Base-by-base conservation (phyloP, 176 grass and related monocot genomes). In the Melocanna baccifera region DNA sequence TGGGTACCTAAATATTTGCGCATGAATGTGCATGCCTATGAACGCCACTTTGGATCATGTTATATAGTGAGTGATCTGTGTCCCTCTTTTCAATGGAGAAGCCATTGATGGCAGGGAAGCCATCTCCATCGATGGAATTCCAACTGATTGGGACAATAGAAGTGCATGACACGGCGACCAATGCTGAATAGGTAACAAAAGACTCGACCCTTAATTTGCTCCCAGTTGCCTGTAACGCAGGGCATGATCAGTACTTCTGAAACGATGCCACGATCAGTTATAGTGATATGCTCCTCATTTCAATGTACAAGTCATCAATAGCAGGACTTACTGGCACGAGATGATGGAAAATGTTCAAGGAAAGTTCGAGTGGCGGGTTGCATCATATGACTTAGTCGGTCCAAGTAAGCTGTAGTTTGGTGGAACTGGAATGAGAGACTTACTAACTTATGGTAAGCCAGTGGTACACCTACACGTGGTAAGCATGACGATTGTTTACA, bases 41-140 rank as follows among this genome's bases (percentile, higher is more conserved):
- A 19, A 30, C 16, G 41, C 56, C 39, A 3, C 0, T 63, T 15
- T 51, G 56, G 58, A 65, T 75, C 61, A 28, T n/a, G 32, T 85
- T 85, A 34, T 85, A 77, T 85, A 77, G 50, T 19, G 47, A 64
- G 48, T 51, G 18, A 12, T 69, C 41, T 42, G 4, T n/a, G 66
- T 62, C 19, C 34, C 46, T 46, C 6, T 22, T 3, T 30, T 28
- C 15, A 48, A 45, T 16, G n/a, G 47, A 18, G 40, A 73, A 73
- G 36, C 36, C 4, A 73, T 22, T 19, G 1, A 62, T n/a, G n/a
- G n/a, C n/a, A n/a, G n/a, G n/a, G n/a, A n/a, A n/a, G n/a, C n/a
- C n/a, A n/a, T n/a, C n/a, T n/a, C n/a, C n/a, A n/a, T n/a, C n/a
- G n/a, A n/a, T 62, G 71, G 52, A 53, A 53, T 36, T 55, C 18